Base-by-base conservation (phyloP, 2,329 filamentous ascomycete genomes). In the Ascochyta rabiei region DNA sequence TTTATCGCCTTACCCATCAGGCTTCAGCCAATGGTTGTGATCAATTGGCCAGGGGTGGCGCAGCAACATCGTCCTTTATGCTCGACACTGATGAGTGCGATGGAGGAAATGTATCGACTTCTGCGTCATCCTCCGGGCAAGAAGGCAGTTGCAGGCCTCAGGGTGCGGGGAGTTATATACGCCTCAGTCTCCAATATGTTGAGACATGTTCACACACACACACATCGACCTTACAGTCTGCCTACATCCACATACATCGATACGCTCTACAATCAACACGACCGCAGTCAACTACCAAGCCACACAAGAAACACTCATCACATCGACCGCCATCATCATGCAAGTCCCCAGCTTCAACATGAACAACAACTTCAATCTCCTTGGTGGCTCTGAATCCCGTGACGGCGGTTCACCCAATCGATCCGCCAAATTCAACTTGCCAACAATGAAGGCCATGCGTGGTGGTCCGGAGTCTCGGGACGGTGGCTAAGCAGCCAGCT, bases 371-470 rank as follows among this genome's bases (percentile, higher is more conserved):
- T 60, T 62, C 31, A 63, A 70, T 46, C 40, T 50, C 41, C 19
- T 28, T 37, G 52, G 52, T 24, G 52, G 46, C 21, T 48, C 51
- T 33, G 52, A 55, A 38, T 70, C 72, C 2, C 58, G 71, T 13
- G 70, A 74, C 64, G 72, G 72, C 1, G 71, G 71, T 23, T 65
- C 70, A 31, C 70, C 69, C 10, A 65, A 66, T 48, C 66, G 61
- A 57, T 52, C 64, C 47, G 50, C 57, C 24, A 46, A 47, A 56
- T 53, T 54, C 53, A 59, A 59, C 26, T 52, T 61, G 13, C 54
- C 66, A 2, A 60, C 54, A 40, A 59, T 64, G 57, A 58, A 59
- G 16, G 43, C 47, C 18, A 68, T 54, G 59, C 54, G 49, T 23
- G 51, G 34, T 19, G 59, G 61, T 30, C 53, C 65, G 4, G 61